Conservation (phyloP, 2,329 filamentous ascomycete species). For the Hypoxylon sp. region DNA sequence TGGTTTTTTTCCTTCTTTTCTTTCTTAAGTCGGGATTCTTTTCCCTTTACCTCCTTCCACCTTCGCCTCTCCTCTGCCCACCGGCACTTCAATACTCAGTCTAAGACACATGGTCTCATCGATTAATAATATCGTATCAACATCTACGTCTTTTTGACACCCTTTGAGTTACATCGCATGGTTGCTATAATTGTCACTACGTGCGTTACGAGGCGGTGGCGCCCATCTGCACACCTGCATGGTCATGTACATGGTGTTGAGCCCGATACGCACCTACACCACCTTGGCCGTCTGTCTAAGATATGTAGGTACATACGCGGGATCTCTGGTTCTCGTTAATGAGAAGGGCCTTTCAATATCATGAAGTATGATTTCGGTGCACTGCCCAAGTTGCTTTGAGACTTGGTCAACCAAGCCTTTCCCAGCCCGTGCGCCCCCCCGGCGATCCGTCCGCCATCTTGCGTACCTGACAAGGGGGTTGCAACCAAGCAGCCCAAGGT, state of each 20-base stretch:
- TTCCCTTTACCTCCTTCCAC: neutral
- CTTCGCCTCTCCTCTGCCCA: constrained; percentile 7
- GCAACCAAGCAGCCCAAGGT: constrained; percentile 28
- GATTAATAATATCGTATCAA: constrained; percentile 41
- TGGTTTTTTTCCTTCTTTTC: neutral
- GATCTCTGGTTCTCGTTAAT: constrained; percentile 15
- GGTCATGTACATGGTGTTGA: constrained; percentile 15
- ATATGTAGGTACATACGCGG: constrained; percentile 14
- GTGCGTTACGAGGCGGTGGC: constrained; percentile 36
- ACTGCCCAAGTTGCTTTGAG: constrained; percentile 25
- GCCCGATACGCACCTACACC: constrained; percentile 9
- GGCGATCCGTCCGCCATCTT: constrained; percentile 40
- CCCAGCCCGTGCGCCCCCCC: constrained; percentile 17
- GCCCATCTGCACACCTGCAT: constrained; percentile 13
- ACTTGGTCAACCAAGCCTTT: constrained; percentile 6
- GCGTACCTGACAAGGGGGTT: constrained; percentile 35
- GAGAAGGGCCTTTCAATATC: constrained; percentile 24
- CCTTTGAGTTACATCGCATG: constrained; percentile 43
- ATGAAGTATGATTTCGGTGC: constrained; percentile 13
- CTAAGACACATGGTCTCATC: constrained; percentile 38
- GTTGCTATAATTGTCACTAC: constrained; percentile 42
- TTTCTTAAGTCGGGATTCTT: constrained; percentile 6
- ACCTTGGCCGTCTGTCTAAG: neutral
- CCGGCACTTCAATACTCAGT: constrained; percentile 4
- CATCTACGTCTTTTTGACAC: constrained; percentile 32